Conservation (phyloP, 2,329 filamentous ascomycete species). For the Lachnellula subtilissima region DNA sequence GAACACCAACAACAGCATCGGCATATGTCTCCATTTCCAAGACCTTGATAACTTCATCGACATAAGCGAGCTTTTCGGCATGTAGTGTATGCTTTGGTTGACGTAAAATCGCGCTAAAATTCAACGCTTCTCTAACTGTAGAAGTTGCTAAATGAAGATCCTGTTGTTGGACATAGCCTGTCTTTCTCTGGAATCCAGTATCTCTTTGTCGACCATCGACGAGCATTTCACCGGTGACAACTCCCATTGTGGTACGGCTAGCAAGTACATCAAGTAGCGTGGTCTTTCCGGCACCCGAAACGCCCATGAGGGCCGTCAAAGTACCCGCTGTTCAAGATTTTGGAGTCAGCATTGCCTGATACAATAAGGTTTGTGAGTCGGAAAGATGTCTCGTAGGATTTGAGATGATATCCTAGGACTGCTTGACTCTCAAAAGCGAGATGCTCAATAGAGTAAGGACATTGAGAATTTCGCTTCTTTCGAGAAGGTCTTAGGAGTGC, state of each 20-base stretch:
- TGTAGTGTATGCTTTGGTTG: slow-evolving; percentile 69
- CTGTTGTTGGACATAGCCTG: slow-evolving; percentile 87
- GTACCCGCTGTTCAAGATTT: slow-evolving; percentile 53
- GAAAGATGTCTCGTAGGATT: too few relatives aligned
- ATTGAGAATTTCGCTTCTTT: too few relatives aligned
- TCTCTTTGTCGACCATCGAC: slow-evolving; percentile 62
- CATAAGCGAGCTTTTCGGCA: slow-evolving; percentile 78
- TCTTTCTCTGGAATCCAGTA: slow-evolving; percentile 83
- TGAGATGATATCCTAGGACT: too few relatives aligned
- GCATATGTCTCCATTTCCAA: slow-evolving; percentile 88
- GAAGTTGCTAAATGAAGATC: slow-evolving; percentile 80
- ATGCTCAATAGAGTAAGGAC: too few relatives aligned
- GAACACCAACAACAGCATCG: slow-evolving; percentile 85
- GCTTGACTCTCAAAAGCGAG: too few relatives aligned
- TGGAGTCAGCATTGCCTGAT: too few relatives aligned
- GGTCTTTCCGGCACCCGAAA: slow-evolving; percentile 76
- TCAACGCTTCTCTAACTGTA: slow-evolving; percentile 82
- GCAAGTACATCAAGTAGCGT: slow-evolving; percentile 80
- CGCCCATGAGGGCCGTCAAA: slow-evolving; percentile 71
- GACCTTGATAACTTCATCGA: slow-evolving; percentile 84
- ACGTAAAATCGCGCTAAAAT: slow-evolving; percentile 81
- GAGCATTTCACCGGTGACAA: slow-evolving; percentile 78
- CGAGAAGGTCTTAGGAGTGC: too few relatives aligned
- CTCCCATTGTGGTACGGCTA: slow-evolving; percentile 76
- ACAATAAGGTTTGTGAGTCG: too few relatives aligned